A percentile compares a stretch with the other conserved stretches of the same genome.
These are phyloP conservation scores for Volvariella volvacea DNA, from an alignment of 1,284 basidiomycete genomes.

Conservation along the genomic window DNA sequence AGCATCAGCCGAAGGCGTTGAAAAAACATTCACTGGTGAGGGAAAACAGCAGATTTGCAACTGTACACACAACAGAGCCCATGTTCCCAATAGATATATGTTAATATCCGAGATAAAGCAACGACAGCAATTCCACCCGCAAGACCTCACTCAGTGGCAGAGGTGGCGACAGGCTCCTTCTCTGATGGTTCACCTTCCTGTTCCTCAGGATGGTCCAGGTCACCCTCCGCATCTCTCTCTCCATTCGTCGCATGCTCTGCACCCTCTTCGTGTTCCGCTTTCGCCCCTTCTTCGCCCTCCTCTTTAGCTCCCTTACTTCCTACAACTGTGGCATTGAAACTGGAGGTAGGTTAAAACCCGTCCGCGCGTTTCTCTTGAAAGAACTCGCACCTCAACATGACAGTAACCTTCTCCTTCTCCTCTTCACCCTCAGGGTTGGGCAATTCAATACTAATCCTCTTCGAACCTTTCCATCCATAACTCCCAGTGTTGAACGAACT, in stretches of 20 bases:
- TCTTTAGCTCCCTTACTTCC: conserved; percentile 61
- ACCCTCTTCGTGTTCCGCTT: conserved; percentile 11
- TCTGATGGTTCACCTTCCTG: conserved; percentile 16
- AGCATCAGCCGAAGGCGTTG: too few relatives aligned
- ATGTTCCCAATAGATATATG: too few relatives aligned
- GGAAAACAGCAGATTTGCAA: too few relatives aligned
- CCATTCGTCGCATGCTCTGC: conserved; percentile 21
- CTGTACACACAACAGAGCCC: too few relatives aligned
- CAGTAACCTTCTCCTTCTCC: conserved; percentile 60
- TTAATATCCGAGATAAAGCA: too few relatives aligned
- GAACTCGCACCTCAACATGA: conserved; percentile 62
- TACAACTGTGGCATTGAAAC: conserved; percentile 72
- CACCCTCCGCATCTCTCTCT: conserved; percentile 19
- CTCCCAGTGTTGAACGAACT: conserved; percentile 63
- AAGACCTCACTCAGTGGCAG: too few relatives aligned
- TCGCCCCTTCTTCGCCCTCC: conserved; percentile 20
- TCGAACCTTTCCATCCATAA: conserved; percentile 77
- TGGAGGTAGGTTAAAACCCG: conserved; percentile 17
- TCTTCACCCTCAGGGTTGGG: conserved; percentile 42
- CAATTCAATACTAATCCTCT: conserved; percentile 60
- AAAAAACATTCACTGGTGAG: too few relatives aligned
- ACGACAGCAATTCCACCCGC: too few relatives aligned
- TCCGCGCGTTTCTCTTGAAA: neutral
- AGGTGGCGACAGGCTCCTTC: neutral
- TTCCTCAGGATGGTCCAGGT: conserved; percentile 18